A percentile compares a stretch with the other conserved stretches of the same genome.
Conservation (phyloP, 2,329 filamentous ascomycete genomes). For the Trichoderma asperellum region DNA sequence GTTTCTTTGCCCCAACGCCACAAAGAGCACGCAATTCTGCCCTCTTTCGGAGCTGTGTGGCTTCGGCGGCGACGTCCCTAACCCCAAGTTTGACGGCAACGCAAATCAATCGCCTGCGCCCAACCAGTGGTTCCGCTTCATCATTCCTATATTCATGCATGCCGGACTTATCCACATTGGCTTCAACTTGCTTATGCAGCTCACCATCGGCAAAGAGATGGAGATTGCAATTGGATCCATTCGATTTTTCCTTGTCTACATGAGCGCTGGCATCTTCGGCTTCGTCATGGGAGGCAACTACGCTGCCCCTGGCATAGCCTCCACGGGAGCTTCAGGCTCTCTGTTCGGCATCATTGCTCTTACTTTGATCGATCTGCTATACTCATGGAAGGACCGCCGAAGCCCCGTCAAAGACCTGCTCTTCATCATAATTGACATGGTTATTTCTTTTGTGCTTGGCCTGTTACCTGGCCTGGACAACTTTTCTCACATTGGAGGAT, state of each 20-base stretch:
- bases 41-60: constrained; percentile 81
- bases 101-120: constrained; percentile 63
- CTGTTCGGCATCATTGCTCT: constrained; percentile 92
- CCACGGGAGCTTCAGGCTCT: constrained; percentile 85
- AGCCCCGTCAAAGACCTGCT: constrained; percentile 82
- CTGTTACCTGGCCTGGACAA: constrained; percentile 93
- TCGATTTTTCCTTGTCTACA: constrained; percentile 87
- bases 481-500: constrained; percentile 95
- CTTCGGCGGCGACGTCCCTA: constrained; percentile 70
- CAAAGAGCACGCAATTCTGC: constrained; percentile 65
- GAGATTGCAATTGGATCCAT: constrained; percentile 86
- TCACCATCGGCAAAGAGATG: constrained; percentile 90
- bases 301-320: constrained; percentile 77
- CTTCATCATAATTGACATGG: constrained; percentile 82
- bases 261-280: constrained; percentile 90
- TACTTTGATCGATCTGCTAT: constrained; percentile 84
- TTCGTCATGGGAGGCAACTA: constrained; percentile 96
- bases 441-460: constrained; percentile 89
- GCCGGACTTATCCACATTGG: constrained; percentile 92
- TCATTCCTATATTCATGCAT: constrained; percentile 92
- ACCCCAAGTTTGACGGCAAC: constrained; percentile 63
- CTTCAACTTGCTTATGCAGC: constrained; percentile 91
- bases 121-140: constrained; percentile 97
- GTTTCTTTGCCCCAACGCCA: constrained; percentile 85
- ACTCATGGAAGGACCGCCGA: constrained; percentile 82